Evolutionary conservation across 1,139 yeast genomes (phyloP), one percentile per base, ranked within the genome.

Genomic region (Pichia terricola): DNA sequence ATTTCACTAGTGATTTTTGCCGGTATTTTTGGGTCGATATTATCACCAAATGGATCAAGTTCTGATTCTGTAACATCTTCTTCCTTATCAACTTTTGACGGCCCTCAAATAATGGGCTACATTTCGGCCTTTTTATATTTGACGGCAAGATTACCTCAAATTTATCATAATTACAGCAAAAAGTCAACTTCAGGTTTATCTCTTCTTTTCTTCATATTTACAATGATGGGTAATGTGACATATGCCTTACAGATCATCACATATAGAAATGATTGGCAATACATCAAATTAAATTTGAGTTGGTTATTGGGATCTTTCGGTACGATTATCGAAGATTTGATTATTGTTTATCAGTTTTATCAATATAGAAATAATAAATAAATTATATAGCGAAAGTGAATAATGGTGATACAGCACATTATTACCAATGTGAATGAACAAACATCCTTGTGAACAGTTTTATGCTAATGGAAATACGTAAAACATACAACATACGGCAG

Each of bases 81-180:
- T 16, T 25, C n/a, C 43, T 53, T 26, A 46, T 73, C 33, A 30
- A 30, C 33, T 30, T 8, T 30, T 30, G 10, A 30, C 36, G 84
- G 84, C 1, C 83, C 94, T 2, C 87, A 81, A 59, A 54, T 81
- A 4, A 67, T 81, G 52, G 94, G 94, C 6, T 85, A 84, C 62
- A 54, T 76, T 4, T 79, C 88, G 3, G 94, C 94, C 0, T 52
- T 68, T 1, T 67, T 84, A 43, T 84, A 84, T 59, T 69, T 84
- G 52, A 81, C 86, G 7, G 94, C 94, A 2, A 68, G 94, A 50
- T 72, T 84, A 45, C 94, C 94, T 2, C 94, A 84, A 62, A 84
- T 84, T 48, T 63, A 79, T 49, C 87, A 80, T 58, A 84, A 84
- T 62, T 74, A 81, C 61, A 60, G 64, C 46, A 70, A 87, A 50